A percentile compares a stretch with the other conserved stretches of the same genome.
phyloP scores from a whole-genome alignment of 2,329 filamentous ascomycete species.

The Penicillium glabrum region DNA sequence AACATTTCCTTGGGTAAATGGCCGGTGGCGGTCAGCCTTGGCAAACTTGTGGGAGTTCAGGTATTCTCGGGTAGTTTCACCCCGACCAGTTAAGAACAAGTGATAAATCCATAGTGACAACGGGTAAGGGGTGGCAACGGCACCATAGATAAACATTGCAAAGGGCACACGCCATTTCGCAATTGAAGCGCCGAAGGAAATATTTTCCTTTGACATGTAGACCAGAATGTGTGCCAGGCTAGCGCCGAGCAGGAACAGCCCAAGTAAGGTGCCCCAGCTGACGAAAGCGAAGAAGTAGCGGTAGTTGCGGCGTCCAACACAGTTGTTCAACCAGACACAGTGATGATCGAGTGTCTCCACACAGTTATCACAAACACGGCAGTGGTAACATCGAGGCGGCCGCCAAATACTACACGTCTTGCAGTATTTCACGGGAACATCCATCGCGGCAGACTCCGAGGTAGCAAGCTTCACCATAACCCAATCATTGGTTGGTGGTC shows the following conservation, averaged over 20 bases:
- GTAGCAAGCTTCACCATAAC: slow-evolving; percentile 81
- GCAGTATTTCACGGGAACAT: slow-evolving; percentile 97
- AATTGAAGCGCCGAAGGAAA: slow-evolving; percentile 69
- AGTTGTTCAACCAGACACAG: slow-evolving; percentile 99
- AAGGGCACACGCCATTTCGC: slow-evolving; percentile 75
- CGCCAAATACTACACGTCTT: slow-evolving; percentile 98
- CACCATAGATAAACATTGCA: slow-evolving; percentile 81
- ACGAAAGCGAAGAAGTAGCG: slow-evolving; percentile 97
- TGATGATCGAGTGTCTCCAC: slow-evolving; percentile 97
- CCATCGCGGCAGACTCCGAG: slow-evolving; percentile 79
- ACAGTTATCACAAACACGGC: slow-evolving; percentile 94
- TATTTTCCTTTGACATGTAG: slow-evolving; percentile 63
- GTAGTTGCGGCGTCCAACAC: slow-evolving; percentile 94
- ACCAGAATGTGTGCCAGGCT: slow-evolving; percentile 78
- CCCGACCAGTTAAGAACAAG: slow-evolving; percentile 82
- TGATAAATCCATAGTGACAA: slow-evolving; percentile 84
- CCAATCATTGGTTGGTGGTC: slow-evolving; percentile 90
- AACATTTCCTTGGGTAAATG: slow-evolving; percentile 77
- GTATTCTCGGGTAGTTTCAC: slow-evolving; percentile 94
- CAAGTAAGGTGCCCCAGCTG: slow-evolving; percentile 71
- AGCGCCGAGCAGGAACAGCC: slow-evolving; percentile 72
- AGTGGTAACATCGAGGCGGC: slow-evolving; percentile 92
- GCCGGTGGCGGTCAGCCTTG: slow-evolving; percentile 85
- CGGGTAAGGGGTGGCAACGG: slow-evolving; percentile 76
- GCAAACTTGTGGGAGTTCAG: slow-evolving; percentile 94